These are phyloP conservation scores for Colletotrichum melonis DNA, from an alignment of 2,329 filamentous ascomycete species.

Conservation along the genomic window DNA sequence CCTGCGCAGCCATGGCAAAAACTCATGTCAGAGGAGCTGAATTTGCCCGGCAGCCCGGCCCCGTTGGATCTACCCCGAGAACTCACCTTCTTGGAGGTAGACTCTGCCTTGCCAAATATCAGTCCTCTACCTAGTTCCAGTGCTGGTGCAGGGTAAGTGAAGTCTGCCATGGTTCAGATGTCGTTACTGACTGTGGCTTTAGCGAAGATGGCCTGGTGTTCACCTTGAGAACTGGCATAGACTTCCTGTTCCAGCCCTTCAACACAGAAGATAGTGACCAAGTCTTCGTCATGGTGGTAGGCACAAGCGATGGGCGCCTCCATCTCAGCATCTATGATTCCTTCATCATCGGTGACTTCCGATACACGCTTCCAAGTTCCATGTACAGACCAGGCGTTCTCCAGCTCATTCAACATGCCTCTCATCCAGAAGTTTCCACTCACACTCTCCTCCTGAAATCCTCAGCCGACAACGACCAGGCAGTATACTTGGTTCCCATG, in stretches of 20 bases:
- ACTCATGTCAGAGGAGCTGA: constrained; percentile 42
- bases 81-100: constrained; percentile 80
- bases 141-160: constrained; percentile 70
- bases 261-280: constrained; percentile 75
- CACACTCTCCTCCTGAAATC: constrained; percentile 75
- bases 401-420: constrained; percentile 70
- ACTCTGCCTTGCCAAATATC: constrained; percentile 80
- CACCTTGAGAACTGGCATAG: constrained; percentile 75
- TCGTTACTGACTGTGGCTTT: constrained; percentile 33
- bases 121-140: constrained; percentile 73
- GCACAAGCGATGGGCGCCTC: constrained; percentile 76
- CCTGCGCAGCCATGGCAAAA: constrained; percentile 44
- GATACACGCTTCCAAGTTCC: constrained; percentile 53
- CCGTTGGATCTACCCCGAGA: constrained; percentile 74
- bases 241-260: constrained; percentile 74
- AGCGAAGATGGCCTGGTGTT: constrained; percentile 71
- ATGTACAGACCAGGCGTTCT: constrained; percentile 42
- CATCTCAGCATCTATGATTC: constrained; percentile 89
- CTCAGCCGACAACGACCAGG: constrained; percentile 51
- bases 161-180: neutral
- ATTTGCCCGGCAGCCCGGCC: constrained; percentile 40
- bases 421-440: constrained; percentile 79
- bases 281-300: constrained; percentile 84
- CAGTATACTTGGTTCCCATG: constrained; percentile 76
- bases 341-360: constrained; percentile 79